A percentile compares a stretch with the other conserved stretches of the same genome.
phyloP scores from a whole-genome alignment of 2,329 filamentous ascomycete genomes.

The Colletotrichum noveboracense region DNA sequence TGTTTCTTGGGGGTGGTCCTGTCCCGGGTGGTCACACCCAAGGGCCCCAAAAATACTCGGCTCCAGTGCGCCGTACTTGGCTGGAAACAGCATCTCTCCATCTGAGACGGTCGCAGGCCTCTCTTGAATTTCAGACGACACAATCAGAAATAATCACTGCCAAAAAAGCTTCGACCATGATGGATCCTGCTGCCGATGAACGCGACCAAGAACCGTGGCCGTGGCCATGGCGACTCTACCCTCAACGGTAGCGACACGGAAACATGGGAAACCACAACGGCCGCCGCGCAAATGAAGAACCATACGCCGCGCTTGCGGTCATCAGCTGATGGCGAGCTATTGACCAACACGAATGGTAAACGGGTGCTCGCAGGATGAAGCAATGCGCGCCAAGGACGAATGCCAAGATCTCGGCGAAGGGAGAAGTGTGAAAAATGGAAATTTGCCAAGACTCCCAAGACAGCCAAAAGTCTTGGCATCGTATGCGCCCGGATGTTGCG shows the following conservation, averaged over 20 bases:
- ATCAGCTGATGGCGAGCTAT: constrained; percentile 18
- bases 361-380: constrained; percentile 18
- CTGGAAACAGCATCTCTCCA: constrained; percentile 13
- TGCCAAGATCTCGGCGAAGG: constrained; percentile 19
- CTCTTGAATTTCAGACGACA: constrained; percentile 6
- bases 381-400: constrained; percentile 13
- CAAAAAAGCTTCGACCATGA: neutral
- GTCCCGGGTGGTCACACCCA: constrained; percentile 6
- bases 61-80: neutral
- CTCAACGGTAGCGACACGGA: neutral
- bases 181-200: neutral
- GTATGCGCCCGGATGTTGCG: constrained; percentile 22
- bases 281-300: neutral
- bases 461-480: constrained; percentile 22
- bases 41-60: constrained; percentile 11
- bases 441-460: constrained; percentile 22
- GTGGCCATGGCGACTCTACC: neutral
- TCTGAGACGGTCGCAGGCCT: constrained; percentile 20
- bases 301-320: constrained; percentile 1
- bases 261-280: neutral
- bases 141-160: neutral
- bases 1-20: neutral
- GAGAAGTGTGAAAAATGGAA: constrained; percentile 13
- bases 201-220: neutral
- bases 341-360: constrained; percentile 9